Evolutionary conservation across 495 filamentous ascomycete genomes (phyloP), one percentile per base, ranked within the genome.

Genomic region (Hyaloscypha bicolor): DNA sequence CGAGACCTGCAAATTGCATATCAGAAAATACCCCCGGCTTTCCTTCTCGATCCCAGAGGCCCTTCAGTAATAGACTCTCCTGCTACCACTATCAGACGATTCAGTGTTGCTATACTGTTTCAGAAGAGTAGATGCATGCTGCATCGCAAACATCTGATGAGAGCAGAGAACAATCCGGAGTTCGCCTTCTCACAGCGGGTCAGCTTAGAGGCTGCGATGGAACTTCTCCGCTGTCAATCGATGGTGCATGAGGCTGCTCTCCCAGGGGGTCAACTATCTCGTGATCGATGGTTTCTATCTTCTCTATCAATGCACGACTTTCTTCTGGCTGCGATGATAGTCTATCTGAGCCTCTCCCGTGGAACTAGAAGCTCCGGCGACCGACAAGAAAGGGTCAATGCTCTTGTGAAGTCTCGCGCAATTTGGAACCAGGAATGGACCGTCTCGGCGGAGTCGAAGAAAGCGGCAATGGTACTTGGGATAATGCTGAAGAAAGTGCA

Each of bases 41-140:
- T 93, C 67, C 80, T 79, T 52, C 78, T 90, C 35, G 83, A 81
- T 16, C 81, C 85, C 1, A 78, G 90, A 31, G 80, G 85, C 11
- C 85, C 91, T 62, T 87, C 80, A n/a, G 76, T 89, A 31, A 79
- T 81, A 9, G 90, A 94, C 67, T 78, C 88, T 2, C 82, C 87
- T 4, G 79, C 83, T 6, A 69, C 87, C 4, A 86, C 93, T 62
- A 88, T 91, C 73, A 87, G 90, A 65, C 85, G 91, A 2, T 90
- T 88, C 68, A 88, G 85, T 2, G 76, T 94, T n/a, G 86, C 88
- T 14, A 74, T 93, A 5, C 76, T 93, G 19, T 93, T 90, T 71
- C 85, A 91, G 65, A 93, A 92, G 71, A 80, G 83, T n/a, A 84
- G 90, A 33, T 89, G 87, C 56, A 86, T 93, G 16, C 79, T 94